Base-by-base conservation (phyloP, 2,329 filamentous ascomycete genomes). In the Diaporthe vaccinii region DNA sequence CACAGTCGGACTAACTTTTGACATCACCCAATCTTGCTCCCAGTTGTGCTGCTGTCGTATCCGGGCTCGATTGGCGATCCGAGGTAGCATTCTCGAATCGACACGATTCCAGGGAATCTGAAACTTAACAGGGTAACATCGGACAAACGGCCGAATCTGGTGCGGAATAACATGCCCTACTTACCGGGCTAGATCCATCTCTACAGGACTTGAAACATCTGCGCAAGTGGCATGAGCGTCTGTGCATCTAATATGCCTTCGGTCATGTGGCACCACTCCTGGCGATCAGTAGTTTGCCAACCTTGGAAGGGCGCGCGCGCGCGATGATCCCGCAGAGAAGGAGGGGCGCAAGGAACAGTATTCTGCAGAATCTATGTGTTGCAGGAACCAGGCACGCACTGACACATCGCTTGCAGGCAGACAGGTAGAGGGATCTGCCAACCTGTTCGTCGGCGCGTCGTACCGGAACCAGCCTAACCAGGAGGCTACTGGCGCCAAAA, bases 251-350 rank as follows among this genome's bases (percentile, higher is more conserved):
- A 25, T 25, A 68, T 28, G 9, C 31, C 44, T 28, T 68, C 44
- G 62, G 22, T 68, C 31, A 39, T 39, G 62, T 49, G 62, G 28
- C 9, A 25, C 2, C 20, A 14, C 22, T 31, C 44, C 25, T 53
- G 28, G 65, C 34, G 34, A 53, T 39, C 31, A 36, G n/a, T 68
- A 51, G 65, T 41, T 68, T 68, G 46, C 65, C 65, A 53, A 68
- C n/a, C n/a, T n/a, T n/a, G n/a, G n/a, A n/a, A n/a, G n/a, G n/a
- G 46, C 34, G 65, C 46, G 65, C 65, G 65, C 65, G 46, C 65
- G 22, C 65, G 65, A 53, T 51, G 46, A 68, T 68, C 65, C 65
- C 14, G 15, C 46, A 17, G 8, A 39, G 22, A 10, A 3, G 44
- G 41, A n/a, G 12, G 58, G 34, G 36, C 4, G 1, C 31, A 39